phyloP scores from a whole-genome alignment of 306 rosid species.

The Dryas alaskensis region DNA sequence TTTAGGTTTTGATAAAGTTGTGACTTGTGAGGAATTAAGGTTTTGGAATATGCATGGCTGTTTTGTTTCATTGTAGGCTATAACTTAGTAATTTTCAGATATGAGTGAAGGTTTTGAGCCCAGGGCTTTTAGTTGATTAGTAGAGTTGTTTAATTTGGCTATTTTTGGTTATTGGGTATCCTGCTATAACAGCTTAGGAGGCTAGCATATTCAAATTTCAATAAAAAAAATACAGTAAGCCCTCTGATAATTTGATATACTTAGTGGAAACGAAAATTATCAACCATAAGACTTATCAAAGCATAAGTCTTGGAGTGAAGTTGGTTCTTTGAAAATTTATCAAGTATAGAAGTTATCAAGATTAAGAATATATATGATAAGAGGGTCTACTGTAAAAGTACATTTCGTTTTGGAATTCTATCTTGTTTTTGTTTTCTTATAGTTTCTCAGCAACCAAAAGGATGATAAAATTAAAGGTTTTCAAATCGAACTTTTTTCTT shows the following conservation, averaged over 20 bases:
- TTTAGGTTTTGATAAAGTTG: neutral
- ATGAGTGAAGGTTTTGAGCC: too few species aligned
- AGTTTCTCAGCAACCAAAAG: neutral
- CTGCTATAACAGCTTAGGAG: neutral
- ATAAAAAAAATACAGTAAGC: neutral
- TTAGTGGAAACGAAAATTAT: neutral
- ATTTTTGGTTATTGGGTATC: neutral
- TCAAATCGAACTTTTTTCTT: neutral
- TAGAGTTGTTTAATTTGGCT: neutral
- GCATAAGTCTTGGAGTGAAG: neutral
- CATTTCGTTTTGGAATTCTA: neutral
- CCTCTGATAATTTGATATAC: neutral
- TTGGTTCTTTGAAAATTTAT: neutral
- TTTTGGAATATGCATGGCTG: neutral
- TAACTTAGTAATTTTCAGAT: too few species aligned
- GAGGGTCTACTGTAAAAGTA: neutral
- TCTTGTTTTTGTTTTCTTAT: neutral
- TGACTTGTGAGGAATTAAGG: neutral
- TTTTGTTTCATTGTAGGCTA: too few species aligned
- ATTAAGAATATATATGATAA: neutral
- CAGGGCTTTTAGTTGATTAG: too few species aligned
- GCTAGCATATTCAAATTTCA: neutral
- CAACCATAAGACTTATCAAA: neutral
- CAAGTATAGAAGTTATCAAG: neutral
- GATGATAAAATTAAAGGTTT: neutral